These are phyloP conservation scores for Epichloe gansuensis DNA, from an alignment of 2,329 filamentous ascomycete genomes.

Conservation along the genomic window DNA sequence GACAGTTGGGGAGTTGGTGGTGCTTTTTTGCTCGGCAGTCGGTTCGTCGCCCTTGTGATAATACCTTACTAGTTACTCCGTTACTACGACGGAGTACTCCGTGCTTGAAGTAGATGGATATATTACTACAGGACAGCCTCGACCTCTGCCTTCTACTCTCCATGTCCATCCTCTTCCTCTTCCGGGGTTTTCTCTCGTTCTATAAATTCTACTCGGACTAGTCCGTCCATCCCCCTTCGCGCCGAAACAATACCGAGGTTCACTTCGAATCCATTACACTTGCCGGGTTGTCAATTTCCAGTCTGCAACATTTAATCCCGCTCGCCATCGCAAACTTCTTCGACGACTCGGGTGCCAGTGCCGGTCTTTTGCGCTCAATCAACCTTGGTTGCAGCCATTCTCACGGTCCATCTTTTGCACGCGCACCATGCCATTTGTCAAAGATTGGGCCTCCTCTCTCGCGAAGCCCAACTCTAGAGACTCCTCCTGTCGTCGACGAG, in stretches of 20 bases:
- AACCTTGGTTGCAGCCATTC: background rate
- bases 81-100: too few relatives aligned
- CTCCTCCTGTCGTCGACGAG: background rate
- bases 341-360: too few relatives aligned
- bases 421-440: conserved; percentile 4
- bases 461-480: background rate
- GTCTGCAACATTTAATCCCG: too few relatives aligned
- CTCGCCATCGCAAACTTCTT: too few relatives aligned
- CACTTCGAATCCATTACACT: too few relatives aligned
- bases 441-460: conserved; percentile 1
- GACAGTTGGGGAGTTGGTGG: background rate
- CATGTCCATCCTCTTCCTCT: too few relatives aligned
- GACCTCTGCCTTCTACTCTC: background rate
- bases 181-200: too few relatives aligned
- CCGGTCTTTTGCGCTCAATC: background rate
- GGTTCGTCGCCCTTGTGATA: background rate
- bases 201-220: too few relatives aligned
- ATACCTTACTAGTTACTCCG: too few relatives aligned
- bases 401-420: background rate
- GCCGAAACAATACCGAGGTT: too few relatives aligned
- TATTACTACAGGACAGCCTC: background rate
- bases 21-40: background rate
- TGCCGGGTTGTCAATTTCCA: too few relatives aligned
- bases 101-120: background rate
- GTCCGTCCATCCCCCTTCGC: too few relatives aligned